phyloP scores from a whole-genome alignment of 805 yeast species.

The Lipomyces sp. region DNA sequence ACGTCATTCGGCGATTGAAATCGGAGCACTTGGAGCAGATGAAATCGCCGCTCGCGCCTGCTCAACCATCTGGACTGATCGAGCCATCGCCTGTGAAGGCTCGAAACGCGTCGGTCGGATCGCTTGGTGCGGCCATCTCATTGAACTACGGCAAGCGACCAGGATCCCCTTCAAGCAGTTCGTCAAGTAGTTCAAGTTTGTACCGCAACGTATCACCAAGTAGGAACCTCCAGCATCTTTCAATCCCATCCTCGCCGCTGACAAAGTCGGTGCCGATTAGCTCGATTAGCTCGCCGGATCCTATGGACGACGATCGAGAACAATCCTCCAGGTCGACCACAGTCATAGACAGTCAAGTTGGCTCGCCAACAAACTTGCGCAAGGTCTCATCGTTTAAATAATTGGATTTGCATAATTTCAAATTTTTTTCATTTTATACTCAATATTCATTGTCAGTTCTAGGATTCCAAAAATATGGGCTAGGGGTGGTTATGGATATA shows the following conservation, averaged over 20 bases:
- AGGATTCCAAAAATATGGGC: not conserved
- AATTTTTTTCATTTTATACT: not conserved
- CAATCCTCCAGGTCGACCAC: slow-evolving; percentile 3
- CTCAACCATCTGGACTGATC: slow-evolving; percentile 29
- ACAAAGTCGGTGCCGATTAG: slow-evolving; percentile 29
- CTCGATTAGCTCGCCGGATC: slow-evolving; percentile 21
- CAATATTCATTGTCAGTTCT: not conserved
- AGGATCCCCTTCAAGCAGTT: slow-evolving; percentile 32
- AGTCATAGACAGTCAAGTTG: slow-evolving; percentile 8
- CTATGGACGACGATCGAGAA: slow-evolving; percentile 1
- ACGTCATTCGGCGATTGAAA: slow-evolving; percentile 83
- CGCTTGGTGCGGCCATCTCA: slow-evolving; percentile 18
- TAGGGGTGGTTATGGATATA: not conserved
- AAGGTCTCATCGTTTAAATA: slow-evolving; percentile 13
- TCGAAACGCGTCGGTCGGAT: slow-evolving; percentile 22
- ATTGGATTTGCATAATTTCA: not conserved
- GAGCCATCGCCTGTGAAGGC: slow-evolving; percentile 37
- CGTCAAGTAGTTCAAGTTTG: slow-evolving; percentile 28
- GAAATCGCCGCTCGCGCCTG: slow-evolving; percentile 28
- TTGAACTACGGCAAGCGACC: slow-evolving; percentile 20
- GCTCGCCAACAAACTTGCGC: slow-evolving; percentile 24
- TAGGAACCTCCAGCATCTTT: slow-evolving; percentile 18
- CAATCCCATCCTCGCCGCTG: slow-evolving; percentile 34
- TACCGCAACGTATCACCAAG: slow-evolving; percentile 31
- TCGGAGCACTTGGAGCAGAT: slow-evolving; percentile 73